Evolutionary conservation across 2,329 filamentous ascomycete genomes (phyloP).

Genomic region (Beauveria asiatica): DNA sequence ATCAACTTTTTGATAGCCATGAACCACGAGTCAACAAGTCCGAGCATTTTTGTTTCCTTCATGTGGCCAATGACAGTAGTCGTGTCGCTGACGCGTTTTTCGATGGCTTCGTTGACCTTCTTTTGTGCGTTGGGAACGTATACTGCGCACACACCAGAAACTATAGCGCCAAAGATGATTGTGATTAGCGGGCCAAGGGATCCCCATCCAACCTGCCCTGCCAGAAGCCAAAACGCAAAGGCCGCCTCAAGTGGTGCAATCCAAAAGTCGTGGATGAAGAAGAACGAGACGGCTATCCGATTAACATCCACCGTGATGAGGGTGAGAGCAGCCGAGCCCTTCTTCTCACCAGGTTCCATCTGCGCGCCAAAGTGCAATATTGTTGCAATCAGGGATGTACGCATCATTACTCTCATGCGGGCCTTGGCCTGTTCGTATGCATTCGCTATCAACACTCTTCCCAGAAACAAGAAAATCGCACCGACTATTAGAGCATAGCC

Average conservation of each 20-base stretch:
- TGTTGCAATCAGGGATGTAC: background rate
- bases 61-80: slow-evolving; percentile 21
- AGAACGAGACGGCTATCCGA: slow-evolving; percentile 4
- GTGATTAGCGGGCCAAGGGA: slow-evolving; percentile 13
- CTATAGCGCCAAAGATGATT: slow-evolving; percentile 9
- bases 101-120: slow-evolving; percentile 21
- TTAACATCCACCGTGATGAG: slow-evolving; percentile 11
- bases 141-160: background rate
- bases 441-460: background rate
- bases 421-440: slow-evolving; percentile 5
- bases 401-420: background rate
- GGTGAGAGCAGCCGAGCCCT: slow-evolving; percentile 10
- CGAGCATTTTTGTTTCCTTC: slow-evolving; percentile 26
- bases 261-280: slow-evolving; percentile 13
- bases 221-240: slow-evolving; percentile 12
- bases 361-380: background rate
- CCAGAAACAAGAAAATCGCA: background rate
- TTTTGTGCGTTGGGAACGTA: slow-evolving; percentile 13
- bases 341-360: background rate
- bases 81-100: slow-evolving; percentile 21
- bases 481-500: background rate
- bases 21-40: slow-evolving; percentile 16
- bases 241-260: slow-evolving; percentile 11
- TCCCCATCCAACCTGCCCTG: slow-evolving; percentile 10
- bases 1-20: slow-evolving; percentile 14